Evolutionary conservation across 371 early-diverging fungal genomes (phyloP).

Genomic region (Zychaea mexicana): DNA sequence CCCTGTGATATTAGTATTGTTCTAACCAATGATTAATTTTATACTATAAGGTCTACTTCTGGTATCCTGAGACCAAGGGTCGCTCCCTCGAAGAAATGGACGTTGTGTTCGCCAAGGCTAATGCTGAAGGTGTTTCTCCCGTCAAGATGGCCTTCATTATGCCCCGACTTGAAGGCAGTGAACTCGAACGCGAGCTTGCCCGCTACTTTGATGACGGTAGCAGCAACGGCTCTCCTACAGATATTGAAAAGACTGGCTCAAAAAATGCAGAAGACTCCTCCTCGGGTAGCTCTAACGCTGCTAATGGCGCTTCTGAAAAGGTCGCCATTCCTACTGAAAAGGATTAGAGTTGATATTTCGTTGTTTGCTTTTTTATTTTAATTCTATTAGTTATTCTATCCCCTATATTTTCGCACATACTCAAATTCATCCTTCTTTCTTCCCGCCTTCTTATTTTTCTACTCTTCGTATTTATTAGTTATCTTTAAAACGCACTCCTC

Average conservation of each 20-base stretch:
- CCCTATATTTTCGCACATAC: too few species aligned
- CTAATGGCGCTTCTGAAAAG: background rate
- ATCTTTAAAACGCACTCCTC: background rate
- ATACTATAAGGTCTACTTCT: slow-evolving; percentile 43
- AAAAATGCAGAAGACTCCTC: background rate
- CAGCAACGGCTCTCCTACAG: too few species aligned
- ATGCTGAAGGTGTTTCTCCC: slow-evolving; percentile 15
- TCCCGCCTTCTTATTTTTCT: background rate
- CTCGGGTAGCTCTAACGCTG: background rate
- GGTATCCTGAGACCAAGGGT: slow-evolving; percentile 77
- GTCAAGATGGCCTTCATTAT: slow-evolving; percentile 19
- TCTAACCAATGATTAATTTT: too few species aligned
- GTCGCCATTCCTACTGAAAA: background rate
- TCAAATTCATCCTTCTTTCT: too few species aligned
- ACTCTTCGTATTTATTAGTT: background rate
- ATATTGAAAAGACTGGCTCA: background rate
- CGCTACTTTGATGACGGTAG: slow-evolving; percentile 16
- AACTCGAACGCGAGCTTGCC: slow-evolving; percentile 11
- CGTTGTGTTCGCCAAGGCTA: slow-evolving; percentile 30
- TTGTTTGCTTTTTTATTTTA: background rate
- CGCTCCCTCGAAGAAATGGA: slow-evolving; percentile 64
- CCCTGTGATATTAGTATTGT: too few species aligned
- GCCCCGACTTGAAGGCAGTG: slow-evolving; percentile 16
- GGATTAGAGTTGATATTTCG: background rate
- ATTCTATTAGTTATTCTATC: too few species aligned